Conservation (phyloP, 2,329 filamentous ascomycete genomes). For the Pochonia chlamydosporia region DNA sequence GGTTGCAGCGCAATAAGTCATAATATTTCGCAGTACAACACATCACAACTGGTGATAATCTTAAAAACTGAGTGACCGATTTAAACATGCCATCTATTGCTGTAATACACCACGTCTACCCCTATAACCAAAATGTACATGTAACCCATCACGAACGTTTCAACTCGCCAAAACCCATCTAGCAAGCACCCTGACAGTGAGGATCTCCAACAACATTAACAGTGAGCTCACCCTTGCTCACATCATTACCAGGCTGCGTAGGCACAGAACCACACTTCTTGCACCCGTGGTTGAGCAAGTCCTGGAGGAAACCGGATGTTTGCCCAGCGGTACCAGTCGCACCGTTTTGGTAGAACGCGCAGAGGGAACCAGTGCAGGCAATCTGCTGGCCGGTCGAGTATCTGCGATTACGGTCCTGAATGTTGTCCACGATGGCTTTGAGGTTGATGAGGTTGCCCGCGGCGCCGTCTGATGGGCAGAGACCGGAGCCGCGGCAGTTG, state of each 20-base stretch:
- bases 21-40: too few relatives aligned
- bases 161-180: too few relatives aligned
- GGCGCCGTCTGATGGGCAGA: slow-evolving; percentile 11
- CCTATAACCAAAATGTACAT: too few relatives aligned
- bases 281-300: slow-evolving; percentile 11
- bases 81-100: too few relatives aligned
- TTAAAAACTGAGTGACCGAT: too few relatives aligned
- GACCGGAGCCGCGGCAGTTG: slow-evolving; percentile 14
- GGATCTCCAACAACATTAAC: slow-evolving; percentile 12
- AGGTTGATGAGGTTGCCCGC: slow-evolving; percentile 10
- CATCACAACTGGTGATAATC: too few relatives aligned
- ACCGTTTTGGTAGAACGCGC: slow-evolving; percentile 13
- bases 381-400: slow-evolving; percentile 12
- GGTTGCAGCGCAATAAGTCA: too few relatives aligned
- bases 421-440: slow-evolving; percentile 9
- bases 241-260: slow-evolving; percentile 13
- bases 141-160: too few relatives aligned
- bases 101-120: too few relatives aligned
- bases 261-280: slow-evolving; percentile 13
- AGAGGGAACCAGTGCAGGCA: slow-evolving; percentile 11
- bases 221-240: slow-evolving; percentile 13
- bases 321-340: slow-evolving; percentile 11
- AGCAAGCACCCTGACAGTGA: slow-evolving; percentile 13
- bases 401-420: slow-evolving; percentile 6
- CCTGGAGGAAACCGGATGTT: slow-evolving; percentile 9